A percentile compares a stretch with the other conserved stretches of the same genome.
Conservation (phyloP, 1,284 basidiomycete species). For the Tausonia pullulans region DNA sequence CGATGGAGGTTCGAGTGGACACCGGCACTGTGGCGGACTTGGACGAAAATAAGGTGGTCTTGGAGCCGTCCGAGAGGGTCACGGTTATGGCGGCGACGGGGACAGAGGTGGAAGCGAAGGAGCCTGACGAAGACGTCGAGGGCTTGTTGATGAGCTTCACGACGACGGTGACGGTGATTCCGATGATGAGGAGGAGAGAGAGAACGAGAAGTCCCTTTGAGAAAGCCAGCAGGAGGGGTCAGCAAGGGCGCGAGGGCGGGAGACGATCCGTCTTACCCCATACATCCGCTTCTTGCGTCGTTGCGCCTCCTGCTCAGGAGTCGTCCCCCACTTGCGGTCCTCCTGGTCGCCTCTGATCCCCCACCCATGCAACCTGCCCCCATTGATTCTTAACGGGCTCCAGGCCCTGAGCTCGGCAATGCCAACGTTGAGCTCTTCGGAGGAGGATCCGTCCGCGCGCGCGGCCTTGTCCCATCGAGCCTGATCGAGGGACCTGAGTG, state of each 20-base stretch:
- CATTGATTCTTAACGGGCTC: constrained; percentile 4
- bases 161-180: constrained; percentile 22
- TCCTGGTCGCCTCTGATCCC: constrained; percentile 7
- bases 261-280: background rate
- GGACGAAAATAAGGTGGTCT: constrained; percentile 24
- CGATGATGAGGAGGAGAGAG: constrained; percentile 11
- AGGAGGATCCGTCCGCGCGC: background rate
- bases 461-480: background rate
- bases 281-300: constrained; percentile 11
- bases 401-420: background rate
- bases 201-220: background rate
- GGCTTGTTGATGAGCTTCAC: constrained; percentile 13
- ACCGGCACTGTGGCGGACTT: constrained; percentile 19
- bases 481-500: background rate
- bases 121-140: constrained; percentile 1
- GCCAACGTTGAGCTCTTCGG: background rate
- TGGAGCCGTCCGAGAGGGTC: constrained; percentile 19
- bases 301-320: constrained; percentile 17
- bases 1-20: constrained; percentile 17
- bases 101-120: constrained; percentile 18
- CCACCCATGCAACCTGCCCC: constrained; percentile 5
- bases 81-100: constrained; percentile 25
- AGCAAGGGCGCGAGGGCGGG: background rate
- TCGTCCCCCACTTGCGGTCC: constrained; percentile 9
- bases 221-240: background rate